Evolutionary conservation across 192 early-diverging fungal species (phyloP).

Genomic region (Neocallimastix lanati): DNA sequence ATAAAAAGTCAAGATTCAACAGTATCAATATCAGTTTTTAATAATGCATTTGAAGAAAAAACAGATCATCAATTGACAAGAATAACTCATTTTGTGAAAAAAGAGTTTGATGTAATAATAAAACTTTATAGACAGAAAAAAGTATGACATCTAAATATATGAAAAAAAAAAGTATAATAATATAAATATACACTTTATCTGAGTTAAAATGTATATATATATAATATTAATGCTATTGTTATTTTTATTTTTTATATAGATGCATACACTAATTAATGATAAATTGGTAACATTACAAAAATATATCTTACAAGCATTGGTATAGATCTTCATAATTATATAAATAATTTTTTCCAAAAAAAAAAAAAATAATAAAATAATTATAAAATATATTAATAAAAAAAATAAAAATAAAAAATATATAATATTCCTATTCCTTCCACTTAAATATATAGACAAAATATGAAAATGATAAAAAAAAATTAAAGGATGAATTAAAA

Average conservation of each 20-base stretch:
- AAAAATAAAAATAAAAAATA: too few species aligned
- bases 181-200: too few species aligned
- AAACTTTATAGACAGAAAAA: neutral
- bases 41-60: neutral
- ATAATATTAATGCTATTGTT: too few species aligned
- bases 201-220: too few species aligned
- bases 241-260: neutral
- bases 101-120: neutral
- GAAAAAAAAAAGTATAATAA: too few species aligned
- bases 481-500: neutral
- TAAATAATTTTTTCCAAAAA: too few species aligned
- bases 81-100: neutral
- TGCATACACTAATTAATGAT: neutral
- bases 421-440: too few species aligned
- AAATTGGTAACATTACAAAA: neutral
- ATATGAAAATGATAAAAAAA: neutral
- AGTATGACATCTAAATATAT: too few species aligned
- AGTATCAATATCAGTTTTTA: neutral
- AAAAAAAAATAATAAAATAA: too few species aligned
- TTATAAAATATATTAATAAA: too few species aligned
- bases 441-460: neutral
- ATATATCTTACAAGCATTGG: neutral
- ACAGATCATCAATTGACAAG: neutral
- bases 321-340: neutral
- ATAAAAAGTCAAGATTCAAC: neutral